phyloP scores from a whole-genome alignment of 2,329 filamentous ascomycete species.

The Ophiosphaerella narmari region DNA sequence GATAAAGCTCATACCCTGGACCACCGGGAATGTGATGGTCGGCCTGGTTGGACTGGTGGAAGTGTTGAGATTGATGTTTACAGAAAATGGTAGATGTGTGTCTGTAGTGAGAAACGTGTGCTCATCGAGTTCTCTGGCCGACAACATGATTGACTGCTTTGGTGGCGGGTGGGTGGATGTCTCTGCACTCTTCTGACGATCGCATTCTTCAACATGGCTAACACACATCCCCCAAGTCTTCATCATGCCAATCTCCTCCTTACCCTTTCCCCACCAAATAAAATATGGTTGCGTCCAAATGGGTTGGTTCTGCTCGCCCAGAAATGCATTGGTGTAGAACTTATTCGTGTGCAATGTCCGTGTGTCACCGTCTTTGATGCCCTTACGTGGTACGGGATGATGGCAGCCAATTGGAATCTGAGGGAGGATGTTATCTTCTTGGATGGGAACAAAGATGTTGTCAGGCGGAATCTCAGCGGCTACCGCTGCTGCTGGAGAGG shows the following conservation, averaged over 20 bases:
- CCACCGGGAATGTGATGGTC: constrained; percentile 75
- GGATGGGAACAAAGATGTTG: constrained; percentile 50
- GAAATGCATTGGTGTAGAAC: constrained; percentile 72
- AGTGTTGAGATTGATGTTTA: constrained; percentile 68
- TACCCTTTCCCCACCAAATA: constrained; percentile 49
- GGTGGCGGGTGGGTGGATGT: constrained; percentile 69
- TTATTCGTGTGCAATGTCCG: constrained; percentile 73
- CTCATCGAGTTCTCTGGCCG: constrained; percentile 71
- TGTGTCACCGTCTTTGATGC: constrained; percentile 45
- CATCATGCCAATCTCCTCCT: constrained; percentile 59
- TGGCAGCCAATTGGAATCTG: constrained; percentile 46
- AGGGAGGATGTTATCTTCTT: constrained; percentile 46
- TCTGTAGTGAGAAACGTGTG: constrained; percentile 62
- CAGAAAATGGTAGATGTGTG: constrained; percentile 60
- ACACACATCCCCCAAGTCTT: constrained; percentile 73
- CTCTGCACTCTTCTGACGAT: constrained; percentile 67
- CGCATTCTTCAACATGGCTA: constrained; percentile 70
- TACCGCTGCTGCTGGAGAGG: neutral
- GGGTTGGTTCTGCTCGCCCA: constrained; percentile 71
- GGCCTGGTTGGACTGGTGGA: constrained; percentile 58
- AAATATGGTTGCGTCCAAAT: constrained; percentile 71
- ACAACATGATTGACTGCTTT: constrained; percentile 79
- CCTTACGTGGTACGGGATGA: constrained; percentile 48
- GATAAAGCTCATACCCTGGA: constrained; percentile 88
- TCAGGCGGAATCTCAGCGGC: constrained; percentile 21